A percentile compares a stretch with the other conserved stretches of the same genome.
Evolutionary conservation across 306 rosid genomes (phyloP).

Genomic region (Glycine soja): DNA sequence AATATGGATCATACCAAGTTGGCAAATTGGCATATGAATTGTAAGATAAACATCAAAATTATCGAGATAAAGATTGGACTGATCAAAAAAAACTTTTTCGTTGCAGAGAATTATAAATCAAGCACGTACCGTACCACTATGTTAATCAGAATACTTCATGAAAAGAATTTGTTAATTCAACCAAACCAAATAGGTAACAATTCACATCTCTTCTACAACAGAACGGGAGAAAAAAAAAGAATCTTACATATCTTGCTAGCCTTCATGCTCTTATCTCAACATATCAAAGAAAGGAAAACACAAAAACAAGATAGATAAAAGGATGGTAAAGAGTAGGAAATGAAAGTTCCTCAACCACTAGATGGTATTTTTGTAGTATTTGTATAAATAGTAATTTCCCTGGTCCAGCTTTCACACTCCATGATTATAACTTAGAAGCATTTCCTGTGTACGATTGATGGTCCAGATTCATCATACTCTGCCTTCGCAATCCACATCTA

Average conservation of each 20-base stretch:
- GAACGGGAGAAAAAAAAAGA: slow-evolving; percentile 40
- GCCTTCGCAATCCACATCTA: slow-evolving; percentile 99
- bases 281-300: slow-evolving; percentile 59
- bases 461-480: slow-evolving; percentile 95
- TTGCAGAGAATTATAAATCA: slow-evolving; percentile 39
- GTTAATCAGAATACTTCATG: slow-evolving; percentile 30
- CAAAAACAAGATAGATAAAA: slow-evolving; percentile 56
- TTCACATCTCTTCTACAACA: slow-evolving; percentile 64
- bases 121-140: slow-evolving; percentile 21
- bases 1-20: neutral
- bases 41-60: neutral
- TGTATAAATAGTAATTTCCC: slow-evolving; percentile 56
- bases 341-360: slow-evolving; percentile 67
- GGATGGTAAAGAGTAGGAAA: slow-evolving; percentile 53
- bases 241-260: slow-evolving; percentile 67
- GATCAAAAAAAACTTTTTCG: neutral
- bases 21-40: slow-evolving; percentile 9
- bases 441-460: slow-evolving; percentile 98
- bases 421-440: slow-evolving; percentile 82
- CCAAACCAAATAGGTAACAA: slow-evolving; percentile 70
- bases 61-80: slow-evolving; percentile 16
- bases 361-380: slow-evolving; percentile 60
- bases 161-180: slow-evolving; percentile 63
- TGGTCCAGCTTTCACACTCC: slow-evolving; percentile 56
- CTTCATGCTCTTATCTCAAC: slow-evolving; percentile 79